Evolutionary conservation across 1,139 yeast genomes (phyloP), one percentile per base, ranked within the genome.

Genomic region (Blastobotrys aristatus): DNA sequence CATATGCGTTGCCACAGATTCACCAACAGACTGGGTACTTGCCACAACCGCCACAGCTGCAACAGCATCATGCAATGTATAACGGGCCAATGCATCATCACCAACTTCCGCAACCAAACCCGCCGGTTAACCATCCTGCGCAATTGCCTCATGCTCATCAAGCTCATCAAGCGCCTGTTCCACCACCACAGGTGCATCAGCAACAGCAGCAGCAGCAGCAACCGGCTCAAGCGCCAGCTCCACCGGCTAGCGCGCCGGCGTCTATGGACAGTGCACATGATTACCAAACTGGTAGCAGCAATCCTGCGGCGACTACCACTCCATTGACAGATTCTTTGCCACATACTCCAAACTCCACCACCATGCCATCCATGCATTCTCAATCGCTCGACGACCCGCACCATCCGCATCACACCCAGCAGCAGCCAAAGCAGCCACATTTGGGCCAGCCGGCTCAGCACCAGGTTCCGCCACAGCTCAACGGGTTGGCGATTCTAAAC

Each of bases 401-500:
- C 14, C 43, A 34, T 10, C 43, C 36, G 18, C 43, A 33, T 29
- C 14, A 18, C 26, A 33, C 13, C 20, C 39, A 30, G 26, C 40
- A 49, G 33, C 39, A 26, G 31, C 45, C 22, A 16, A n/a, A n/a
- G n/a, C n/a, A n/a, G n/a, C n/a, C n/a, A n/a, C n/a, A n/a, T n/a
- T n/a, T n/a, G n/a, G n/a, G n/a, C n/a, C n/a, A n/a, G n/a, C n/a
- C n/a, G n/a, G n/a, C 11, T 8, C 24, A 35, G 5, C 39, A 21
- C 4, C 44, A 41, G 6, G 13, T 21, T 2, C 44, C 37, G 17
- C 36, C 44, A 24, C 47, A 37, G 18, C 47, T 46, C 16, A 43
- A 40, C 24, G 54, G 49, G 13, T 45, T 49, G 42, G 51, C 51
- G 16, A 51, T 51, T 33, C 24, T 48, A 30, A 37, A 40, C 21